These are phyloP conservation scores for Tylopilus sp. DNA, from an alignment of 768 basidiomycete genomes.

Conservation along the genomic window DNA sequence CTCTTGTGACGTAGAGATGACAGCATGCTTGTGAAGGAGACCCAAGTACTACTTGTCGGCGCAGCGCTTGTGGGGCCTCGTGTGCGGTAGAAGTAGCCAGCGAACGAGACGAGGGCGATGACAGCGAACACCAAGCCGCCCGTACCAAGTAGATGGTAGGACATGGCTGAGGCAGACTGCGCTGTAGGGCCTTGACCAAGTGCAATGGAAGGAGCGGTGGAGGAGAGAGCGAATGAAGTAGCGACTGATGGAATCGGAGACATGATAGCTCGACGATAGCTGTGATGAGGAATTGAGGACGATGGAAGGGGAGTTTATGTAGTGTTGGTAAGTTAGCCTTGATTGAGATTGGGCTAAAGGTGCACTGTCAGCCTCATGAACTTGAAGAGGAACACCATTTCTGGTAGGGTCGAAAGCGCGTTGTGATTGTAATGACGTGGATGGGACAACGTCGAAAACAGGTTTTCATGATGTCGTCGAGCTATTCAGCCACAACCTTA, in stretches of 20 bases:
- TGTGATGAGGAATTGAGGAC: neutral
- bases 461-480: too few relatives aligned
- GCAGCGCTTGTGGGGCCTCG: neutral
- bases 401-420: neutral
- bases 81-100: slow-evolving; percentile 15
- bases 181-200: neutral
- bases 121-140: slow-evolving; percentile 14
- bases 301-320: slow-evolving; percentile 3
- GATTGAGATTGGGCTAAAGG: neutral
- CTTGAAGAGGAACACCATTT: neutral
- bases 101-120: slow-evolving; percentile 10
- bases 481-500: too few relatives aligned
- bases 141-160: slow-evolving; percentile 5
- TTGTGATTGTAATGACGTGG: neutral
- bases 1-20: slow-evolving; percentile 5
- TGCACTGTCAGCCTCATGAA: slow-evolving; percentile 10
- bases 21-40: slow-evolving; percentile 1
- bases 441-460: neutral
- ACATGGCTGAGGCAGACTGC: neutral
- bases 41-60: slow-evolving; percentile 4
- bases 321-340: neutral
- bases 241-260: slow-evolving; percentile 14
- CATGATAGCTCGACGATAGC: slow-evolving; percentile 10
- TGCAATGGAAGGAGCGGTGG: slow-evolving; percentile 1
- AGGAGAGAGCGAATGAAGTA: slow-evolving; percentile 1